Conservation (phyloP, 2,329 filamentous ascomycete genomes). For the Akanthomyces muscarius region DNA sequence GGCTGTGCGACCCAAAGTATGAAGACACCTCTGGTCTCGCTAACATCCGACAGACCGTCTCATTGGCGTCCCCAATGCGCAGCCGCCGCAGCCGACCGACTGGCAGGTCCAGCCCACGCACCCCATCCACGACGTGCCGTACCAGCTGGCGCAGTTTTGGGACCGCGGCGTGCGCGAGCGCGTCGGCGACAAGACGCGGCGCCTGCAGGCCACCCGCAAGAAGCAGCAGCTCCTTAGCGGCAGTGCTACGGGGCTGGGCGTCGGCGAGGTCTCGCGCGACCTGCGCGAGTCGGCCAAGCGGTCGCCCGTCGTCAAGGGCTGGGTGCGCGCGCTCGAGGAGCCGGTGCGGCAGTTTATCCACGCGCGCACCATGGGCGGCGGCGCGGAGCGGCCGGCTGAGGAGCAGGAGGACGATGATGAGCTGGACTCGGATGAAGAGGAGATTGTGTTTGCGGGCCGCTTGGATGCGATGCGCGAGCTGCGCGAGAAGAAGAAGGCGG, state of each 20-base stretch:
- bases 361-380: constrained; percentile 30
- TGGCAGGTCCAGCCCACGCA: constrained; percentile 82
- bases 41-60: constrained; percentile 64
- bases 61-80: constrained; percentile 77
- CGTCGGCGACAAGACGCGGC: constrained; percentile 44
- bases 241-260: constrained; percentile 40
- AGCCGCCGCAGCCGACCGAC: constrained; percentile 77
- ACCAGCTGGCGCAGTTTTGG: constrained; percentile 85
- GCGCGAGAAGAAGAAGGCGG: constrained; percentile 40
- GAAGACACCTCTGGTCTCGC: neutral
- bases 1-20: too few relatives aligned
- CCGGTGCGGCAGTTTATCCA: constrained; percentile 74
- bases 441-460: constrained; percentile 83
- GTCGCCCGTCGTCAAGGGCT: constrained; percentile 68
- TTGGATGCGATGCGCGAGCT: constrained; percentile 55
- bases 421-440: constrained; percentile 58
- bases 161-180: constrained; percentile 54
- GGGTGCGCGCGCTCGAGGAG: constrained; percentile 80
- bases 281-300: constrained; percentile 78
- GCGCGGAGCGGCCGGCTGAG: neutral
- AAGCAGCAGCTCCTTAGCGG: constrained; percentile 41
- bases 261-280: constrained; percentile 69
- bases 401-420: neutral
- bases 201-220: constrained; percentile 41
- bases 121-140: constrained; percentile 71